Evolutionary conservation across 495 filamentous ascomycete species (phyloP), one percentile per base, ranked within the genome.

Genomic region (Penicillium cataractarum): DNA sequence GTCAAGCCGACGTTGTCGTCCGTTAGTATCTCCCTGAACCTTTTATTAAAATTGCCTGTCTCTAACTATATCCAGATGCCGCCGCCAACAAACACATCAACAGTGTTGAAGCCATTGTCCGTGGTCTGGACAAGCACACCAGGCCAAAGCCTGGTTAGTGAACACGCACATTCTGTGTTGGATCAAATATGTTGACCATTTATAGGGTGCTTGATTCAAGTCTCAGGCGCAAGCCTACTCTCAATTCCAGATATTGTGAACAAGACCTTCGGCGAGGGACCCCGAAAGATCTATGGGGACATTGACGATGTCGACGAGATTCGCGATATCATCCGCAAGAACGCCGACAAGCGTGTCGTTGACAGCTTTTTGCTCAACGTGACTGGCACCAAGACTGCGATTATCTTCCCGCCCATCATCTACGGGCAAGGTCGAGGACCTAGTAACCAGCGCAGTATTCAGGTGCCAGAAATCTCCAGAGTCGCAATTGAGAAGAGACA

Each of bases 401-500:
- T 92, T 61, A 77, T 92, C 12, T 88, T 83, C 55, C 89, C 90
- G 5, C 88, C 89, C 0, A 84, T 83, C 10, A 92, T 92, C 70
- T 92, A 91, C 66, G 90, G 89, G 4, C 48, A 62, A 49, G 90
- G 89, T n/a, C 79, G 85, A 35, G 89, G 90, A 0, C 79, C 86
- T 0, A 81, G 78, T 48, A 92, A 91, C 59, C 74, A 81, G 68
- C 74, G 83, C 58, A 88, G 84, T 61, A 77, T 82, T 57, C 89
- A 92, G 67, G 76, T 89, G 1, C 84, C 85, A 19, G 70, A 76
- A 35, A 71, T 93, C 21, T 76, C 80, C 10, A 65, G 77, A n/a
- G 67, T 67, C 22, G 82, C 82, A 10, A 72, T 92, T 4, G 57
- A 87, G 68, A 70, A 80, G 13, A 82, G 86, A 5, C 76, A 83